A percentile compares a stretch with the other conserved stretches of the same genome.
These are phyloP conservation scores for Phlegmacium glaucopus DNA, from an alignment of 768 basidiomycete genomes.

Conservation along the genomic window DNA sequence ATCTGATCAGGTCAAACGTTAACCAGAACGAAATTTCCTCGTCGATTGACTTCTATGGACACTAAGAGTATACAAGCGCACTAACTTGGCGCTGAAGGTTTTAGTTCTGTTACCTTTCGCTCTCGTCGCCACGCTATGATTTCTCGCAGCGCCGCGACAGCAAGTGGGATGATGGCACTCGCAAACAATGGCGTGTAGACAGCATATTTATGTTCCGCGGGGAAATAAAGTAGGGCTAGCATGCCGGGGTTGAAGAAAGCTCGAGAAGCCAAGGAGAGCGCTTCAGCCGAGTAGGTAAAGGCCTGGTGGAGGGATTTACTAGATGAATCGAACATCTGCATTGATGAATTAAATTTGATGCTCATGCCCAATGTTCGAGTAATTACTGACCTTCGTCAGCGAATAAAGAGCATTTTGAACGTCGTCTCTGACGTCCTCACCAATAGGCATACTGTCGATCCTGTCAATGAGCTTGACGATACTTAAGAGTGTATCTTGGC, in stretches of 20 bases:
- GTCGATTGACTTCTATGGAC: no score
- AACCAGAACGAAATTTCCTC: no score
- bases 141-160: slow-evolving; percentile 74
- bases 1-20: no score
- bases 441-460: slow-evolving; percentile 92
- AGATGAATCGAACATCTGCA: slow-evolving; percentile 37
- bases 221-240: slow-evolving; percentile 95
- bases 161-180: slow-evolving; percentile 78
- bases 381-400: slow-evolving; percentile 61
- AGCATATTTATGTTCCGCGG: slow-evolving; percentile 95
- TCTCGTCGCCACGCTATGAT: slow-evolving; percentile 57
- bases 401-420: slow-evolving; percentile 67
- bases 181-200: slow-evolving; percentile 96
- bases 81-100: no score
- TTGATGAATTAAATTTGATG: background rate
- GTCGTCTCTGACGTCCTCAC: slow-evolving; percentile 68
- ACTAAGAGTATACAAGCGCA: no score
- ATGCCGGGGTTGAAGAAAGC: slow-evolving; percentile 98
- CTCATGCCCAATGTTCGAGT: background rate
- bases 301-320: slow-evolving; percentile 39
- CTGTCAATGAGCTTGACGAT: slow-evolving; percentile 82
- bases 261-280: slow-evolving; percentile 64
- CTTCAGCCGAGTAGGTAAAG: slow-evolving; percentile 58
- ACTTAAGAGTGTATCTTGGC: slow-evolving; percentile 73
- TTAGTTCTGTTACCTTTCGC: slow-evolving; percentile 12